Percentiles rank a stretch among this genome's conserved stretches.
These are phyloP conservation scores for Mycena alexandri DNA, from an alignment of 768 basidiomycete genomes.

Conservation along the genomic window DNA sequence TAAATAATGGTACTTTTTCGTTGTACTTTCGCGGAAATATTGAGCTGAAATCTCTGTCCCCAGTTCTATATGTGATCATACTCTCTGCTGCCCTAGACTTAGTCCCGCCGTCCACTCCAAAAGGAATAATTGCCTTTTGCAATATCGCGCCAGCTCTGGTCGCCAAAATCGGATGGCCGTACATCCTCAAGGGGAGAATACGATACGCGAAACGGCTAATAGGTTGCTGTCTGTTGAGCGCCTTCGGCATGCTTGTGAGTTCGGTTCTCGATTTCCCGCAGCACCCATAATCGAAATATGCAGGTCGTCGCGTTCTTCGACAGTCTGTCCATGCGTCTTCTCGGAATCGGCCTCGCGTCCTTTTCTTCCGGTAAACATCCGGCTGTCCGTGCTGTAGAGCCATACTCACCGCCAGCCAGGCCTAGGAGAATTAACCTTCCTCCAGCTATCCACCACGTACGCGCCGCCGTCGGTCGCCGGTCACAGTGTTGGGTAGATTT, in stretches of 20 bases:
- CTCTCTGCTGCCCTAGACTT: constrained; percentile 96
- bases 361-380: constrained; percentile 80
- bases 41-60: constrained; percentile 7
- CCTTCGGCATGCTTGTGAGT: constrained; percentile 89
- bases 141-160: constrained; percentile 91
- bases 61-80: constrained; percentile 96
- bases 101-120: constrained; percentile 91
- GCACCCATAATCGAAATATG: neutral
- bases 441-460: constrained; percentile 92
- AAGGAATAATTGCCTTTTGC: constrained; percentile 94
- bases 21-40: neutral
- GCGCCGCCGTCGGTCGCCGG: constrained; percentile 76
- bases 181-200: constrained; percentile 88
- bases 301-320: constrained; percentile 86
- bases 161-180: constrained; percentile 94
- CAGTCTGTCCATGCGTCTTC: constrained; percentile 72
- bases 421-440: constrained; percentile 93
- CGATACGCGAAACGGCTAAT: constrained; percentile 81
- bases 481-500: constrained; percentile 80
- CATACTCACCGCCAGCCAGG: constrained; percentile 58
- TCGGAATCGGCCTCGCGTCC: constrained; percentile 86
- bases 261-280: neutral
- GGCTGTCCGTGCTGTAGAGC: neutral
- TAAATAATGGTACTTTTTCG: constrained; percentile 83
- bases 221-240: constrained; percentile 82